These are phyloP conservation scores for Syncephalastrum contaminatum DNA, from an alignment of 371 early-diverging fungal genomes.

Conservation along the genomic window DNA sequence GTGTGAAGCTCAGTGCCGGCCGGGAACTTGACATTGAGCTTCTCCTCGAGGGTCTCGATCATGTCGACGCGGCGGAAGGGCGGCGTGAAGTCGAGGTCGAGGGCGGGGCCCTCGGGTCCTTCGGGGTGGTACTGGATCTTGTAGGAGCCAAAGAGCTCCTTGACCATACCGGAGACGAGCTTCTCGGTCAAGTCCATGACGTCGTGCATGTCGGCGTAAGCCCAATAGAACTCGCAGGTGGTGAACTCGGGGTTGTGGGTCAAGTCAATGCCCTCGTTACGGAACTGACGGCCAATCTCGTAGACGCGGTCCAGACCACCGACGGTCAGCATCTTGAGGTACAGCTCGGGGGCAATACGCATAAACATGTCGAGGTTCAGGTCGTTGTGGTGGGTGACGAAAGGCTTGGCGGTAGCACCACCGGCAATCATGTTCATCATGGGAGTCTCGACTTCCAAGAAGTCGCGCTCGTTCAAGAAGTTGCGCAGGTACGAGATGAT, in stretches of 20 bases:
- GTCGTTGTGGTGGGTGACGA: conserved; percentile 99
- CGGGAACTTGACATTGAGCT: conserved; percentile 91
- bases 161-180: conserved; percentile 92
- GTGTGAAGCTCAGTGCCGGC: conserved; percentile 82
- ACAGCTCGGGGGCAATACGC: conserved; percentile 99
- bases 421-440: conserved; percentile 99
- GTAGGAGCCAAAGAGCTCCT: conserved; percentile 84
- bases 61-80: conserved; percentile 97
- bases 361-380: conserved; percentile 98
- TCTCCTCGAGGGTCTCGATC: conserved; percentile 92
- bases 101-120: conserved; percentile 80
- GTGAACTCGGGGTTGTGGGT: conserved; percentile 99
- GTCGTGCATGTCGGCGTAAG: conserved; percentile 98
- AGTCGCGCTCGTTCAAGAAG: conserved; percentile 93
- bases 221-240: conserved; percentile 96
- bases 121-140: conserved; percentile 93
- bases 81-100: conserved; percentile 92
- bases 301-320: conserved; percentile 99
- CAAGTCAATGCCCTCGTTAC: conserved; percentile 99
- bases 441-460: conserved; percentile 99
- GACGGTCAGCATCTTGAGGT: conserved; percentile 96
- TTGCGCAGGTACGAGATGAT: conserved; percentile 94
- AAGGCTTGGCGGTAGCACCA: conserved; percentile 99
- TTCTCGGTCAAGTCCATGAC: conserved; percentile 96
- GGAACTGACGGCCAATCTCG: conserved; percentile 99